Percentiles rank a stretch among this genome's conserved stretches.
Conservation (phyloP, 345 rosid species). For the Hypericum androsaemum region DNA sequence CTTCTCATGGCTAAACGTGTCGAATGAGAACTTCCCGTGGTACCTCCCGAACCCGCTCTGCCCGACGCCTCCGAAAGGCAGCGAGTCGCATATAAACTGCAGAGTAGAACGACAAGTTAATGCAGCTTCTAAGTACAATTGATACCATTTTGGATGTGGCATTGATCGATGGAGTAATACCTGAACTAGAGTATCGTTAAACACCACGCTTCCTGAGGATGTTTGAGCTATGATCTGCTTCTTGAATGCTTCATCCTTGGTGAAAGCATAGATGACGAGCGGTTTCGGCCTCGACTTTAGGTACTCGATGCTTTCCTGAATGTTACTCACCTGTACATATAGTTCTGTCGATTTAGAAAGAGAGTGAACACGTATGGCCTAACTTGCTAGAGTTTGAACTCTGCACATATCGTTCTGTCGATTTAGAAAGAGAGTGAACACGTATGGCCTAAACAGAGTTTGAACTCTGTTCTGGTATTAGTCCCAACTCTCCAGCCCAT, state of each 20-base stretch:
- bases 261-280: conserved; percentile 48
- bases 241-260: conserved; percentile 52
- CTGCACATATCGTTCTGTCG: conserved; percentile 20
- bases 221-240: conserved; percentile 46
- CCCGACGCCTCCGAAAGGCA: conserved; percentile 92
- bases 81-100: conserved; percentile 55
- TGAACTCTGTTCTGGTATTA: no score
- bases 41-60: conserved; percentile 77
- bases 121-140: background rate
- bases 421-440: no score
- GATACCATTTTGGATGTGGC: no score
- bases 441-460: no score
- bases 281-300: conserved; percentile 50
- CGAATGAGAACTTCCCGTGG: conserved; percentile 88
- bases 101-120: background rate
- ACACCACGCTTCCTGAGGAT: conserved; percentile 64
- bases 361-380: no score
- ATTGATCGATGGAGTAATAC: conserved; percentile 16
- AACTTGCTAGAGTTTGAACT: no score
- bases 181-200: conserved; percentile 65
- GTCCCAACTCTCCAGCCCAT: no score
- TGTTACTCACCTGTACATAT: conserved; percentile 34
- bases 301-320: conserved; percentile 46
- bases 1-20: conserved; percentile 83
- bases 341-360: background rate